Evolutionary conservation across 768 basidiomycete species (phyloP), one percentile per base, ranked within the genome.

Genomic region (Dentipellis fragilis): DNA sequence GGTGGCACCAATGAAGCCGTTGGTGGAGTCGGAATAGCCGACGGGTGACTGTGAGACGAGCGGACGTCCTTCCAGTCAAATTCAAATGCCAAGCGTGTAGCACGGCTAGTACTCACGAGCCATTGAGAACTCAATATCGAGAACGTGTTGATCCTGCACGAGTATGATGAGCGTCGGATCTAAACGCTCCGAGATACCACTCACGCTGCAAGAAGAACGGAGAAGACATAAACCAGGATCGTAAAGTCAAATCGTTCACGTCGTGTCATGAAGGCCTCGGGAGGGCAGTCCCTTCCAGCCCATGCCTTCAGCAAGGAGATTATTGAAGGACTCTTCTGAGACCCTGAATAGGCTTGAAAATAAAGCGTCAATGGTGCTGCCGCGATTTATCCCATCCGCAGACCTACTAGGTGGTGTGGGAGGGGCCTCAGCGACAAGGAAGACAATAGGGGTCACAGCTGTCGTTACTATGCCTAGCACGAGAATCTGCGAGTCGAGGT

Each of bases 361-460:
- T 16, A 48, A n/a, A 38, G 42, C 8, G 49, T 22, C 16, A 35
- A 48, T 14, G 17, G 19, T 14, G 49, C 2, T 2, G 5, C 29
- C 29, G 48, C 7, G 6, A 34, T 1, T 49, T 10, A 49, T 16
- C 16, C 14, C 10, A 38, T 10, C 46, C 37, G 51, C 36, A 29
- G 10, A 52, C 78, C 40, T 67, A 92, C 89, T 91, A 0, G 90
- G 90, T 23, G 90, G 90, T 8, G 77, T 82, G 19, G 88, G 87
- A 7, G 90, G 90, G 1, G 75, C 73, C 35, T 72, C 72, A 1
- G 72, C 63, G 21, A 93, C 77, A 21, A 89, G 65, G 49, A 91
- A 71, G 2, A 80, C 71, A 17, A 75, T 72, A 0, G 89, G 88
- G 9, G 73, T 64, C 0, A 75, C 77, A 1, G 71, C 87, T 1